Evolutionary conservation across 345 rosid genomes (phyloP).

Genomic region (Physaria fendleri): DNA sequence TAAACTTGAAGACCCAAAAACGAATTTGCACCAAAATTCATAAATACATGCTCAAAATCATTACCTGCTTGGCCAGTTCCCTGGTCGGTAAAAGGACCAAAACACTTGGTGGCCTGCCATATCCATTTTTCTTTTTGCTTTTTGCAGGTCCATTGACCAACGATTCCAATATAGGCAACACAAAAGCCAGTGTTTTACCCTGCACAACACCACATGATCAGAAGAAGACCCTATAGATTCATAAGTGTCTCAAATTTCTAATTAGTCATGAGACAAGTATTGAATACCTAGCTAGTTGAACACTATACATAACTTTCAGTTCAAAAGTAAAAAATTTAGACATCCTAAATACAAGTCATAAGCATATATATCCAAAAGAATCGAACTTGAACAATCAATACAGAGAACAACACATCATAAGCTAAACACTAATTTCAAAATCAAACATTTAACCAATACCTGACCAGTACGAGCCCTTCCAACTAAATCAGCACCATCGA

Average conservation of each 20-base stretch:
- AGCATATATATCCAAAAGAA: not conserved
- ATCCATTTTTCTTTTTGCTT: slow-evolving; percentile 54
- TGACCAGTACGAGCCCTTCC: slow-evolving; percentile 98
- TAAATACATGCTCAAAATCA: not conserved
- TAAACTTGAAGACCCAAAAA: not conserved
- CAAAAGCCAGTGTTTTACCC: slow-evolving; percentile 98
- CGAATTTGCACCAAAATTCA: not conserved
- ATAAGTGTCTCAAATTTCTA: too few species aligned
- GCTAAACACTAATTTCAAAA: not conserved
- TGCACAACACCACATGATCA: slow-evolving; percentile 30
- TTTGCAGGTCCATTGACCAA: slow-evolving; percentile 64
- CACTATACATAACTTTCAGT: too few species aligned
- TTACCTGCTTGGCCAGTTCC: slow-evolving; percentile 91
- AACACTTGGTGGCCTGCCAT: slow-evolving; percentile 84
- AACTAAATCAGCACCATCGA: slow-evolving; percentile 77
- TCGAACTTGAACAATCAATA: not conserved
- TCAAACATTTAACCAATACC: slow-evolving; percentile 30
- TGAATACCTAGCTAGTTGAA: too few species aligned
- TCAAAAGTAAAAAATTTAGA: too few species aligned
- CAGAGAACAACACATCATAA: not conserved
- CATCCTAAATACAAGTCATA: not conserved
- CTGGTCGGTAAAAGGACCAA: slow-evolving; percentile 91
- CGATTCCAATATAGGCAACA: slow-evolving; percentile 90
- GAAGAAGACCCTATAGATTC: not conserved
- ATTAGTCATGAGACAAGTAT: too few species aligned